Percentiles rank a stretch among this genome's conserved stretches.
These are phyloP conservation scores for Agroathelia rolfsii DNA, from an alignment of 1,284 basidiomycete genomes.

Conservation along the genomic window DNA sequence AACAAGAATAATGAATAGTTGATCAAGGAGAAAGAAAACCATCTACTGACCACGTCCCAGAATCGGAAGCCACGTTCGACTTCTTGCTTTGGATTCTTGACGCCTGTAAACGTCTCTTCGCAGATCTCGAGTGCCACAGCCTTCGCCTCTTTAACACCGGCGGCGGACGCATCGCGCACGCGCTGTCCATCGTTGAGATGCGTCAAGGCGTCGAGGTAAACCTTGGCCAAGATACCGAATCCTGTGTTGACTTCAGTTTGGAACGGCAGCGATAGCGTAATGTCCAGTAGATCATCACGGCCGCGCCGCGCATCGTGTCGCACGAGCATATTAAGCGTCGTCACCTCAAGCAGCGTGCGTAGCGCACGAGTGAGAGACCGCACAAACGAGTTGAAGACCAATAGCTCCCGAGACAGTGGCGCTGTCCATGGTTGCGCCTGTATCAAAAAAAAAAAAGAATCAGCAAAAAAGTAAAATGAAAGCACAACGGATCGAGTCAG, in stretches of 20 bases:
- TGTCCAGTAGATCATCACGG: constrained; percentile 88
- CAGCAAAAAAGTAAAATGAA: not conserved
- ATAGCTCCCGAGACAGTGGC: constrained; percentile 87
- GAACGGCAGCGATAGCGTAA: constrained; percentile 86
- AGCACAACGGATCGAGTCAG: constrained; percentile 7
- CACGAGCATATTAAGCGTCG: constrained; percentile 86
- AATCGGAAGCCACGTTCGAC: constrained; percentile 95
- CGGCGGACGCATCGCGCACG: constrained; percentile 65
- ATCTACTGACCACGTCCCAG: constrained; percentile 84
- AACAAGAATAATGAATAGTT: too few species aligned
- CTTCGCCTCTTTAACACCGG: constrained; percentile 78
- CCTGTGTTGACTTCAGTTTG: constrained; percentile 96
- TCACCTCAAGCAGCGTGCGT: constrained; percentile 84
- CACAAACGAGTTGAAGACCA: constrained; percentile 98
- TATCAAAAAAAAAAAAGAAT: constrained; percentile 9
- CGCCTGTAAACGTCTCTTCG: constrained; percentile 88
- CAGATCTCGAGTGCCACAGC: constrained; percentile 82
- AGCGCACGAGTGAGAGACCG: constrained; percentile 84
- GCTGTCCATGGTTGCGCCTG: constrained; percentile 86
- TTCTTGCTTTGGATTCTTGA: constrained; percentile 80
- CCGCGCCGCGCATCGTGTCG: constrained; percentile 77
- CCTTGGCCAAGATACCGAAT: constrained; percentile 95
- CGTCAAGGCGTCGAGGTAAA: constrained; percentile 86
- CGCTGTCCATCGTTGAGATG: constrained; percentile 73
- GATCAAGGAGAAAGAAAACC: constrained; percentile 10